Base-by-base conservation (phyloP, 805 yeast genomes). In the Torulaspora gathmanii region DNA sequence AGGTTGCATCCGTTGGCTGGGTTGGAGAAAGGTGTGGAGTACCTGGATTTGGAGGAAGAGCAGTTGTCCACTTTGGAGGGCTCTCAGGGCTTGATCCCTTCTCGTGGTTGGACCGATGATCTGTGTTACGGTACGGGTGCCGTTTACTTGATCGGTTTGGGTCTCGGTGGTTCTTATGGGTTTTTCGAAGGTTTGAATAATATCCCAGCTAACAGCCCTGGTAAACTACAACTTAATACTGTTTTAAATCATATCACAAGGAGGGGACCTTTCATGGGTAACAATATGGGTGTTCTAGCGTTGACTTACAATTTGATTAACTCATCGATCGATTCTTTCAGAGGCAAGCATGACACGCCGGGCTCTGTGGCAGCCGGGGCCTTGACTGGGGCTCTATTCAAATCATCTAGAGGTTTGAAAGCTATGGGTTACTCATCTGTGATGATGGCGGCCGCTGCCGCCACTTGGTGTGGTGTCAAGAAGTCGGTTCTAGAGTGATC, bases 41-140 rank as follows among this genome's bases (percentile, higher is more conserved):
- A 82, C 64, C 70, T 93, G 55, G 96, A 91, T 56, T 73, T 93
- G 51, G 97, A 91, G 58, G 90, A 83, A 50, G 96, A 89, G 54
- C 74, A 80, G 52, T 70, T 89, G 50, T 77, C 80, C 37, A 68
- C 77, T n/a, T 67, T 86, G 58, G 95, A 88, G 60, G 96, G 96
- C 31, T 79, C 95, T 1, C 88, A 86, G 61, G 95, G 96, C 47
- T 65, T 91, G 47, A 77, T 93, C 52, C 96, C 99, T 22, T 85
- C 95, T n/a, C 82, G 97, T 71, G 95, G 95, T 57, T 93, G 96
- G 95, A 78, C 89, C 12, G 99, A 93, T 67, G 98, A 93, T 70
- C 75, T 93, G 53, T 89, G 97, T 77, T 93, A 93, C 68, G 99
- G 99, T 56, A 85, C 98, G 9, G 99, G 99, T 68, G 82, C 96